Evolutionary conservation across 2,329 filamentous ascomycete genomes (phyloP).

Genomic region (Trichoderma atrobrunneum): DNA sequence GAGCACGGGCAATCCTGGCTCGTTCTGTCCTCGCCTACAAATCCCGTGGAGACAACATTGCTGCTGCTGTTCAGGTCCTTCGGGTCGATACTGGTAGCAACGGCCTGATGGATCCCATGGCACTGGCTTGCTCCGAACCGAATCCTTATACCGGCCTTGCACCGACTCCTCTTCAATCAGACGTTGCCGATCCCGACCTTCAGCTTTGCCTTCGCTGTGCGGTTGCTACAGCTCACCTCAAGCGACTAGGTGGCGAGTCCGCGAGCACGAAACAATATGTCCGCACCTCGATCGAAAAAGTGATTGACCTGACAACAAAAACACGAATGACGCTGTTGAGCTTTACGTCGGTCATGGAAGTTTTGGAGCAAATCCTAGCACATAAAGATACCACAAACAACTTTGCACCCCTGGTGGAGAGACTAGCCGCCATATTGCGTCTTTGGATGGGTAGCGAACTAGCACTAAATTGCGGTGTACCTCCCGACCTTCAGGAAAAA

Average conservation of each 20-base stretch:
- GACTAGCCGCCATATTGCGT: slow-evolving; percentile 55
- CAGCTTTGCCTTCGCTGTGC: slow-evolving; percentile 17
- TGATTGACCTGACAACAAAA: slow-evolving; percentile 42
- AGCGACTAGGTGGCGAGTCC: slow-evolving; percentile 36
- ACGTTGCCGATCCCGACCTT: not conserved
- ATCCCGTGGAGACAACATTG: slow-evolving; percentile 55
- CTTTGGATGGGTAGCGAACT: slow-evolving; percentile 58
- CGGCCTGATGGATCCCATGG: slow-evolving; percentile 29
- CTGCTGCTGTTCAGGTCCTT: slow-evolving; percentile 53
- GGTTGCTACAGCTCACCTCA: slow-evolving; percentile 52
- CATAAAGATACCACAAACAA: slow-evolving; percentile 48
- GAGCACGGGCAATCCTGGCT: slow-evolving; percentile 57
- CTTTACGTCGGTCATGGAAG: slow-evolving; percentile 56
- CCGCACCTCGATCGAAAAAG: slow-evolving; percentile 40
- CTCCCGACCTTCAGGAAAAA: slow-evolving; percentile 48
- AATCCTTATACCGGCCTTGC: slow-evolving; percentile 51
- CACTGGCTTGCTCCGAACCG: slow-evolving; percentile 47
- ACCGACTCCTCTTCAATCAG: not conserved
- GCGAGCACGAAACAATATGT: not conserved
- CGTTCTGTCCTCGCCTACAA: slow-evolving; percentile 55
- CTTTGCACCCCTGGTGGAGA: slow-evolving; percentile 51
- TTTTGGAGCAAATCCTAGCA: slow-evolving; percentile 53
- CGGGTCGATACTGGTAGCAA: slow-evolving; percentile 30
- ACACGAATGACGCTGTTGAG: slow-evolving; percentile 55
- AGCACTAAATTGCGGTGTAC: slow-evolving; percentile 52